These are phyloP conservation scores for Corymbia calophylla DNA, from an alignment of 441 rosid species.

Conservation along the genomic window DNA sequence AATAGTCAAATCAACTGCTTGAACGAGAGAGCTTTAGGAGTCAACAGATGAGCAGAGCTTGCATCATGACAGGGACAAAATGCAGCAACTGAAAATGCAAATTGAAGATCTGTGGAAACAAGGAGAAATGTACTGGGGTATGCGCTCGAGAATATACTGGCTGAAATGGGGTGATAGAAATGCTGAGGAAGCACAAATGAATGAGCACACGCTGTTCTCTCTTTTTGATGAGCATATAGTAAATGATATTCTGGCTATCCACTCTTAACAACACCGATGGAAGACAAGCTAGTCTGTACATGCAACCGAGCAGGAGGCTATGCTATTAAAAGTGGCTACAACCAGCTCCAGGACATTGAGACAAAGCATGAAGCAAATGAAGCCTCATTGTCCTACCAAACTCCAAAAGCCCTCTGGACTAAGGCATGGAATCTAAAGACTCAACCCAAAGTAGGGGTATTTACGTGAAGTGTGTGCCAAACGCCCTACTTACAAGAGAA, in stretches of 20 bases:
- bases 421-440: no score
- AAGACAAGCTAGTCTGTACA: not conserved
- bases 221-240: not conserved
- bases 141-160: no score
- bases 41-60: not conserved
- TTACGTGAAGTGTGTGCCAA: fast-evolving
- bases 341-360: no score
- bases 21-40: not conserved
- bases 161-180: no score
- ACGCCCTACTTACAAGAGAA: no score
- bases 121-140: not conserved
- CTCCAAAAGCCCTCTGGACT: no score
- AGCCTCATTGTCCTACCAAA: no score
- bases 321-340: no score
- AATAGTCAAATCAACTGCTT: not conserved
- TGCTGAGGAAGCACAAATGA: not conserved
- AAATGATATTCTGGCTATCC: not conserved
- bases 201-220: not conserved
- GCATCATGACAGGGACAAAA: not conserved
- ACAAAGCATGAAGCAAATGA: no score
- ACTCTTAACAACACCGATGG: fast-evolving
- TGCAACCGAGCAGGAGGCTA: not conserved
- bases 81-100: not conserved
- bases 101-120: not conserved
- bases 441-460: no score